Evolutionary conservation across 345 rosid species (phyloP), one percentile per base, ranked within the genome.

Genomic region (Xanthoceras sorbifolium): DNA sequence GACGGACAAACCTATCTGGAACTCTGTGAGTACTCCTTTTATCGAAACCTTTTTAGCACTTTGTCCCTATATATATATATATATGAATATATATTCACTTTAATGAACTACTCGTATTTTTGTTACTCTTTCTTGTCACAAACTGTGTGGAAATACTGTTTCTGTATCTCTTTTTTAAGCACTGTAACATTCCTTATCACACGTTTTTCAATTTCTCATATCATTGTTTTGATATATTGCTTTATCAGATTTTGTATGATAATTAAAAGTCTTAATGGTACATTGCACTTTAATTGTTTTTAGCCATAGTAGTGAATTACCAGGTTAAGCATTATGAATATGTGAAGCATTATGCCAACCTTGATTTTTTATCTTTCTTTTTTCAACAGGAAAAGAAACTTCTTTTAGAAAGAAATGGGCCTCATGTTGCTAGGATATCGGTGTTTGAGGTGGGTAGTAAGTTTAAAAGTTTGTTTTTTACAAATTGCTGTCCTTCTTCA

Each of bases 321-420:
- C 10, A 50, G n/a, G n/a, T 50, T 50, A 18, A 15, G 55, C 55
- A 0, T 50, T 17, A 25, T 36, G 25, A 63, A 31, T 52, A 50
- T 72, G 31, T 78, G 26, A 70, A 48, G 8, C 48, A 61, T 73
- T 44, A 52, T 71, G 64, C 46, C 32, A 25, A 74, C 52, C 66
- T 69, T 20, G 42, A 40, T 15, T 40, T 57, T 36, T 14, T 42
- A 54, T 38, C 78, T 61, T 69, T 70, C 29, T 79, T 61, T 69
- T 68, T n/a, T 79, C 10, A n/a, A 69, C 82, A 95, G 99, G 97
- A 95, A 73, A 95, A 91, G 85, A 95, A 95, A 78, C 90, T 95
- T 83, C 90, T 93, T 20, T 83, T 95, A 89, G 99, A 93, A 71
- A 89, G 77, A 70, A 89, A 87, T 79, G 98, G 97, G 48, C 92